Conservation (phyloP, 2,329 filamentous ascomycete genomes). For the Epichloe baconii region DNA sequence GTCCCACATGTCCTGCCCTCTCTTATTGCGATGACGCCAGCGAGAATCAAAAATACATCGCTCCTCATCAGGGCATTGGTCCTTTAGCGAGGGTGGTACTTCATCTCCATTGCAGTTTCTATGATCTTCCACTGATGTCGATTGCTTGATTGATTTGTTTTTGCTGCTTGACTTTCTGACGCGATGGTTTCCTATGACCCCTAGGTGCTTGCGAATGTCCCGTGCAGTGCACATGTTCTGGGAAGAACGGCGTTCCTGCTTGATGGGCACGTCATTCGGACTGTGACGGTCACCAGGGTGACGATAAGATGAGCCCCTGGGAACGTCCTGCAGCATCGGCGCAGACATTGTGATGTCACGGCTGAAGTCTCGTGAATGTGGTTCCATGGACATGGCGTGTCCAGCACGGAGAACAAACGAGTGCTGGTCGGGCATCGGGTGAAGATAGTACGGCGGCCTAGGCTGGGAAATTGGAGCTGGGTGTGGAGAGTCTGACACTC, state of each 20-base stretch:
- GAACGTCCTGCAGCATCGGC: constrained; percentile 14
- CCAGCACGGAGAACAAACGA: constrained; percentile 13
- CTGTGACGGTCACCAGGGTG: constrained; percentile 12
- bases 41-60: constrained; percentile 37
- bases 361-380: constrained; percentile 14
- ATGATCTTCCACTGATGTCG: constrained; percentile 17
- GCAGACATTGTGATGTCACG: constrained; percentile 4
- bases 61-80: constrained; percentile 33
- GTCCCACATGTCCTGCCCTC: constrained; percentile 47
- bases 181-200: constrained; percentile 9
- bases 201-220: constrained; percentile 11
- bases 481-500: constrained; percentile 21
- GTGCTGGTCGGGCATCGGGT: constrained; percentile 15
- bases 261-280: constrained; percentile 8
- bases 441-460: constrained; percentile 16
- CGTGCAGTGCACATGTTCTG: constrained; percentile 4
- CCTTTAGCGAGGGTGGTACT: constrained; percentile 26
- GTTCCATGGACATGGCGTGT: constrained; percentile 12
- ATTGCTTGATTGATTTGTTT: constrained; percentile 6
- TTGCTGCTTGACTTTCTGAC: constrained; percentile 15
- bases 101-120: constrained; percentile 23
- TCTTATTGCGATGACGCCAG: constrained; percentile 29
- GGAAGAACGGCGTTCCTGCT: background rate
- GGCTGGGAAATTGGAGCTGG: constrained; percentile 12
- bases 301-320: constrained; percentile 10